Evolutionary conservation across 805 yeast species (phyloP), one percentile per base, ranked within the genome.

Genomic region (Lipomyces kockii): DNA sequence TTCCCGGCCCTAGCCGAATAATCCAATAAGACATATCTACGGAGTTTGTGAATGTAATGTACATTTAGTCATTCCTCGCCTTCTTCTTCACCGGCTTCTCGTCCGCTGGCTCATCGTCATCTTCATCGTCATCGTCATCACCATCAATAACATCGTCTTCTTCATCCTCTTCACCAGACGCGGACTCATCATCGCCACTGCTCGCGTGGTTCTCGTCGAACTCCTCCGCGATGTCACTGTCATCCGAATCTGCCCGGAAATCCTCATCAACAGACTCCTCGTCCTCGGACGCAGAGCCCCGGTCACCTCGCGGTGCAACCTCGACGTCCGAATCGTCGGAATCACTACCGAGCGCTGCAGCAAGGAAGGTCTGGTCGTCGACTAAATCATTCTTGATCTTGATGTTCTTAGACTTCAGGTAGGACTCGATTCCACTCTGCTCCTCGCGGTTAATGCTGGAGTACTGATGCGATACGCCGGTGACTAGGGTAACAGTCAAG

Each of bases 401-500:
- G 68, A 95, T 80, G 65, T 89, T 90, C 83, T 91, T 92, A 60
- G 89, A 86, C 73, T 84, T 85, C 79, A 94, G 85, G 82, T 83
- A 95, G 56, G 83, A 83, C 77, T 94, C 97, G 67, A 95, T 82
- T 1, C 86, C 80, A 61, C 85, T 86, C 78, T 93, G 98, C 76
- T 95, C 99, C 71, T 91, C 97, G 77, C 92, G 87, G 69, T 89
- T 89, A 72, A 95, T 90, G 75, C 91, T 91, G 71, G 97, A 96
- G 78, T 95, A 94, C 53, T 87, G 87, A 72, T 93, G 95, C 17
- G 91, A 83, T 58, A 84, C 82, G 54, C 89, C 87, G 53, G 86
- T 85, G 71, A 89, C 85, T 66, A 93, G 80, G 35, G 83, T 83
- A 62, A 95, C 86, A 72, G 94, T 95, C 80, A 95, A 81, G 79